Evolutionary conservation across 2,329 filamentous ascomycete genomes (phyloP).

Genomic region (Rhytidhysteron rufulum): DNA sequence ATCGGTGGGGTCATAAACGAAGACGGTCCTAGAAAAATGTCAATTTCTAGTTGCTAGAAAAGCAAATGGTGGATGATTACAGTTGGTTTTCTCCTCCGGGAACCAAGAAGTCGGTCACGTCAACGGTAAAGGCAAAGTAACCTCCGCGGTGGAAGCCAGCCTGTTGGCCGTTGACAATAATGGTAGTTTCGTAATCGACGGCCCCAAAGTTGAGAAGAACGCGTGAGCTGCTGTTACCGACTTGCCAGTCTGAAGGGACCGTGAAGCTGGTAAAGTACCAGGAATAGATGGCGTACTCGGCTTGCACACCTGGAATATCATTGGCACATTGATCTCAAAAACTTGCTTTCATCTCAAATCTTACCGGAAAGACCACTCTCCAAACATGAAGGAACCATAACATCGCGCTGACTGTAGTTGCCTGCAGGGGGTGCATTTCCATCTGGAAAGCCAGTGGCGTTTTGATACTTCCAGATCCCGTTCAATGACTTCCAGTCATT

Average conservation of each 20-base stretch:
- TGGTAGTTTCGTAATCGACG: slow-evolving; percentile 55
- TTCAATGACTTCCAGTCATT: slow-evolving; percentile 55
- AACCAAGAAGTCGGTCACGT: slow-evolving; percentile 49
- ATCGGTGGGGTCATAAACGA: slow-evolving; percentile 67
- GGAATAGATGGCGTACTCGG: slow-evolving; percentile 35
- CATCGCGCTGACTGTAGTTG: slow-evolving; percentile 39
- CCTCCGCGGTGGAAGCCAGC: slow-evolving; percentile 57
- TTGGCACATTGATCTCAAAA: slow-evolving; percentile 31
- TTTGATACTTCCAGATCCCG: slow-evolving; percentile 55
- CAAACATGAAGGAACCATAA: slow-evolving; percentile 52
- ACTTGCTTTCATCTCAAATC: neutral
- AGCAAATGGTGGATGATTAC: no score
- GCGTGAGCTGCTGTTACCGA: slow-evolving; percentile 29
- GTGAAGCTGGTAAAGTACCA: slow-evolving; percentile 52
- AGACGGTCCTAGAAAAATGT: slow-evolving; percentile 50
- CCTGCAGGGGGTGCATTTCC: slow-evolving; percentile 44
- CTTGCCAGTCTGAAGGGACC: slow-evolving; percentile 49
- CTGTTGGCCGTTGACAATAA: slow-evolving; percentile 56
- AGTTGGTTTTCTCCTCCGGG: slow-evolving; percentile 51
- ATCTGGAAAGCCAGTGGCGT: slow-evolving; percentile 37
- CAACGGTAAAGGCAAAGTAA: slow-evolving; percentile 59
- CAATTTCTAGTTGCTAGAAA: neutral
- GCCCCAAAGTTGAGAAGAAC: slow-evolving; percentile 57
- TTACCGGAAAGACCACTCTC: slow-evolving; percentile 52
- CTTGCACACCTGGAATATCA: slow-evolving; percentile 46